A percentile compares a stretch with the other conserved stretches of the same genome.
These are phyloP conservation scores for Melastoma candidum DNA, from an alignment of 441 rosid genomes.

Conservation along the genomic window DNA sequence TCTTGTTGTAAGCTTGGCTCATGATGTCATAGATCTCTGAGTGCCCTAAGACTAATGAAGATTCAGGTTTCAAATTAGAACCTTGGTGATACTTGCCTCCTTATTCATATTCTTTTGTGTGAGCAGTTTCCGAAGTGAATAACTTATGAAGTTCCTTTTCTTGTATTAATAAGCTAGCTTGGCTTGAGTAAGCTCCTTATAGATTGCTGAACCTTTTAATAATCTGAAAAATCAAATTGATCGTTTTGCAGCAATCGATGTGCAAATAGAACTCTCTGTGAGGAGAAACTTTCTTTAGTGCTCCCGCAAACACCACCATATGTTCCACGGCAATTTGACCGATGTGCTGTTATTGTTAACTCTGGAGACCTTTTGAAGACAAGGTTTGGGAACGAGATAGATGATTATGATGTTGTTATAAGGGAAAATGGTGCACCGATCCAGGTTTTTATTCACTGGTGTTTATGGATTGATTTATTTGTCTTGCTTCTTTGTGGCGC, in stretches of 20 bases:
- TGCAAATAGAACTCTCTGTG: slow-evolving; percentile 61
- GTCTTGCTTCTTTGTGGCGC: no score
- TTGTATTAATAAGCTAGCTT: background rate
- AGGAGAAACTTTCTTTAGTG: slow-evolving; percentile 76
- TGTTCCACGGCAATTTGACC: slow-evolving; percentile 66
- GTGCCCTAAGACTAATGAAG: no score
- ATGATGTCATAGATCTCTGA: no score
- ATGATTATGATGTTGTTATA: slow-evolving; percentile 71
- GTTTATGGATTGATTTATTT: slow-evolving; percentile 7
- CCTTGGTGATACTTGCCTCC: background rate
- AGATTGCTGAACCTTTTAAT: background rate
- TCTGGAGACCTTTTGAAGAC: slow-evolving; percentile 91
- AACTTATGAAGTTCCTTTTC: background rate
- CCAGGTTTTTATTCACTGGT: slow-evolving; percentile 33
- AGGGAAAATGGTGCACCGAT: slow-evolving; percentile 95
- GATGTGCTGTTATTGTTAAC: slow-evolving; percentile 94
- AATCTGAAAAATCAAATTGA: slow-evolving; percentile 14
- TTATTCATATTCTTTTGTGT: background rate
- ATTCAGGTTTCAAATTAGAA: no score
- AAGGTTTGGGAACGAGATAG: slow-evolving; percentile 85
- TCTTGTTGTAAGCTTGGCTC: no score
- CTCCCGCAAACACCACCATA: slow-evolving; percentile 82
- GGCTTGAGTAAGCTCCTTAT: background rate
- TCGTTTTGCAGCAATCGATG: slow-evolving; percentile 57
- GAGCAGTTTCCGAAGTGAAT: background rate